These are phyloP conservation scores for Tothia fuscella DNA, from an alignment of 2,329 filamentous ascomycete genomes.

Conservation along the genomic window DNA sequence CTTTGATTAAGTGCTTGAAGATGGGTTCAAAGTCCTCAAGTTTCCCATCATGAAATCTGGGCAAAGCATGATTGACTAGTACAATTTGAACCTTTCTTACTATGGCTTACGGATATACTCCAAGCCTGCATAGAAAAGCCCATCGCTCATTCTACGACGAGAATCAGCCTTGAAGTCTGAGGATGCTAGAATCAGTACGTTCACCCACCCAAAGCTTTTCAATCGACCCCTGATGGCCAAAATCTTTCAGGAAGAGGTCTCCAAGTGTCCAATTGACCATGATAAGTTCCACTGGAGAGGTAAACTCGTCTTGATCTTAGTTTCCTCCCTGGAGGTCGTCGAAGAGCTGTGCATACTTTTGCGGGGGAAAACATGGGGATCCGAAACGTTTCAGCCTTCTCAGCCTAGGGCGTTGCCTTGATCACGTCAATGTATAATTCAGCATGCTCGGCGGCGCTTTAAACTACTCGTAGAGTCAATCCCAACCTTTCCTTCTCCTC, in stretches of 20 bases:
- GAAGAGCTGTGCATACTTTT: background rate
- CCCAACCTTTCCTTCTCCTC: too few species aligned
- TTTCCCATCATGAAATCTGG: slow-evolving; percentile 23
- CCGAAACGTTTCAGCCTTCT: background rate
- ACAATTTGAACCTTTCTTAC: slow-evolving; percentile 13
- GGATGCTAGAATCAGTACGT: background rate
- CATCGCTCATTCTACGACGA: too few species aligned
- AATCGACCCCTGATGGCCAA: slow-evolving; percentile 23
- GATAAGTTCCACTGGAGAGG: background rate
- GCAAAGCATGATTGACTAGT: slow-evolving; percentile 14
- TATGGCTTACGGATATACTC: slow-evolving; percentile 14
- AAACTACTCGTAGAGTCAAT: too few species aligned
- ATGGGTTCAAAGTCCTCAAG: slow-evolving; percentile 27
- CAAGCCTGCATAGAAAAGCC: slow-evolving; percentile 11
- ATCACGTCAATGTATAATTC: too few species aligned
- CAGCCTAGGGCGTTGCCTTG: too few species aligned
- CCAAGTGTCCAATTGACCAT: slow-evolving; percentile 22
- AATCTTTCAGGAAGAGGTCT: slow-evolving; percentile 25
- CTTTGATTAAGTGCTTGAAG: slow-evolving; percentile 23
- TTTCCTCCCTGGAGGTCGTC: background rate
- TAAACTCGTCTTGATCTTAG: background rate
- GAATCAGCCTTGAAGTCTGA: too few species aligned
- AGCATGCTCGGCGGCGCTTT: too few species aligned
- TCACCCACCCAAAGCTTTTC: slow-evolving; percentile 24
- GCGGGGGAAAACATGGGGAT: too few species aligned